These are phyloP conservation scores for Hypoxylon lenormandii DNA, from an alignment of 495 filamentous ascomycete genomes.

Conservation along the genomic window DNA sequence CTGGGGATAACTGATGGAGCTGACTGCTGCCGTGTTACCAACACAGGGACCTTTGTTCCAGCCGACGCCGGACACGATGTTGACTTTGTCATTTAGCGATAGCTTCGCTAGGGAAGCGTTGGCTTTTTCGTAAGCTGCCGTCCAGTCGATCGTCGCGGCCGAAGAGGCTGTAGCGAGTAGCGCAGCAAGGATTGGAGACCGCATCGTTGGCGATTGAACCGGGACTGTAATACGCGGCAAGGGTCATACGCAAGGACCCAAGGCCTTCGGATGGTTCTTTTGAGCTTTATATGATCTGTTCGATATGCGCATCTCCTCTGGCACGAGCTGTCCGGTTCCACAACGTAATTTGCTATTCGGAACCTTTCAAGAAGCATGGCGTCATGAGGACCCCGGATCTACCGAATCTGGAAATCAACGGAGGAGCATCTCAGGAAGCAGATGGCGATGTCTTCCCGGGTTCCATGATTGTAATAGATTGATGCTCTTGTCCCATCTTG, in stretches of 20 bases:
- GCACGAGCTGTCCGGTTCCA: background rate
- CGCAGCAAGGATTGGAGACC: slow-evolving; percentile 11
- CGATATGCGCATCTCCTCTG: slow-evolving; percentile 8
- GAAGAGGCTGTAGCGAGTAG: slow-evolving; percentile 26
- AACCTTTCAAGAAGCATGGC: slow-evolving; percentile 5
- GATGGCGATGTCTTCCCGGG: slow-evolving; percentile 25
- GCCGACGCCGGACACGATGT: slow-evolving; percentile 71
- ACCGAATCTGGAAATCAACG: slow-evolving; percentile 46
- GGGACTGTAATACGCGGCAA: slow-evolving; percentile 22
- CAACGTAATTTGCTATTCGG: slow-evolving; percentile 11
- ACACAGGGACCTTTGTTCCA: slow-evolving; percentile 76
- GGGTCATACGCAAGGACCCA: background rate
- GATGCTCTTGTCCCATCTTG: slow-evolving; percentile 62
- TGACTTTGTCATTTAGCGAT: slow-evolving; percentile 69
- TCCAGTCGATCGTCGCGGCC: slow-evolving; percentile 58
- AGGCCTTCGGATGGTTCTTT: background rate
- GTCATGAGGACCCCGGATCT: slow-evolving; percentile 25
- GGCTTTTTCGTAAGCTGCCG: slow-evolving; percentile 68
- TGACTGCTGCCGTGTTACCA: slow-evolving; percentile 69
- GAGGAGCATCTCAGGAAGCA: slow-evolving; percentile 36
- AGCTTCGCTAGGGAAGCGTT: slow-evolving; percentile 65
- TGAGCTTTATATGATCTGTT: slow-evolving; percentile 27
- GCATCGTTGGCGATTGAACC: slow-evolving; percentile 25
- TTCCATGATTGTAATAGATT: slow-evolving; percentile 39
- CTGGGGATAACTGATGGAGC: slow-evolving; percentile 67